Conservation (phyloP, 768 basidiomycete species). For the Psilocybe cubensis region DNA sequence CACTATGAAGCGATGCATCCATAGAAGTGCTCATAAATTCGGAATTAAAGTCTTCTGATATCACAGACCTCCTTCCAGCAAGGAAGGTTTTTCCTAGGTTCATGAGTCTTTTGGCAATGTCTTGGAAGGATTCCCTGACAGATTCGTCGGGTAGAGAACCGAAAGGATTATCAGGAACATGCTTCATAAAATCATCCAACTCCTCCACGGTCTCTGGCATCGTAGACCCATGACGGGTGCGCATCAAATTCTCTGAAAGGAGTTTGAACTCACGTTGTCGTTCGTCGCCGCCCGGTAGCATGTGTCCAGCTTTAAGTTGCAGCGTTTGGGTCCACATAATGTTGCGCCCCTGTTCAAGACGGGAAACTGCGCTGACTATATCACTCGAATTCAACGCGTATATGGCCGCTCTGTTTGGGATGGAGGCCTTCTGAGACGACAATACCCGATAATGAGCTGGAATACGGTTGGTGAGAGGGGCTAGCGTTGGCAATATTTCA, state of each 20-base stretch:
- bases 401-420: not conserved
- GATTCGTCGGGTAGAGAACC: not conserved
- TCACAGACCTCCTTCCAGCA: not conserved
- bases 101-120: not conserved
- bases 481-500: not conserved
- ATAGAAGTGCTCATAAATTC: not conserved
- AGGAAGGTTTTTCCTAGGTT: not conserved
- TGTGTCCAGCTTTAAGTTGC: not conserved
- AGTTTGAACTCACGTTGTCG: not conserved
- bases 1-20: not conserved
- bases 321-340: conserved; percentile 5
- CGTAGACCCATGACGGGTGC: not conserved
- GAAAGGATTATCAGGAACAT: not conserved
- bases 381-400: not conserved
- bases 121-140: not conserved
- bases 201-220: not conserved
- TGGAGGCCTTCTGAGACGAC: not conserved
- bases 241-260: not conserved
- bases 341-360: conserved; percentile 4
- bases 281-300: not conserved
- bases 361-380: not conserved
- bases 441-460: not conserved
- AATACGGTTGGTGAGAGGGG: not conserved
- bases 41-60: not conserved
- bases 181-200: not conserved